These are phyloP conservation scores for Fusarium sp. DNA, from an alignment of 2,329 filamentous ascomycete genomes.

Conservation along the genomic window DNA sequence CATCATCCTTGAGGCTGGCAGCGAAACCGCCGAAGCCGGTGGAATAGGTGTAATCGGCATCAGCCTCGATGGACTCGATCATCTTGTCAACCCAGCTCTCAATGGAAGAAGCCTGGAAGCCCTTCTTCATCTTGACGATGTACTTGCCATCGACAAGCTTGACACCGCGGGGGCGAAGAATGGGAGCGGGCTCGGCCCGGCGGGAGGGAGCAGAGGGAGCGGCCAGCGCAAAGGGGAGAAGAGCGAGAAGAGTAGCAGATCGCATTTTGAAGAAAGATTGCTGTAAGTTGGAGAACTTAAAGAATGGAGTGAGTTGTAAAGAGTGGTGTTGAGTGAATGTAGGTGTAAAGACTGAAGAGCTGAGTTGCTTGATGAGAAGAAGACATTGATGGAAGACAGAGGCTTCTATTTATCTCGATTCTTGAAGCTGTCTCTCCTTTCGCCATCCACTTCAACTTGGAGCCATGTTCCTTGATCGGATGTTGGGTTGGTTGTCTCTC, in stretches of 20 bases:
- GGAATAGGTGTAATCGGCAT: constrained; percentile 44
- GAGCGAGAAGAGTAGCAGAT: constrained; percentile 44
- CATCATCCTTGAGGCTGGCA: constrained; percentile 38
- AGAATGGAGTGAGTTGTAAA: constrained; percentile 7
- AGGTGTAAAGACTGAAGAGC: constrained; percentile 20
- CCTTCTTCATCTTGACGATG: constrained; percentile 49
- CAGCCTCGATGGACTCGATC: constrained; percentile 41
- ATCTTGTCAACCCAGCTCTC: constrained; percentile 27
- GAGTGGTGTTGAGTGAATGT: constrained; percentile 20
- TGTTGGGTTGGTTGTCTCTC: constrained; percentile 4
- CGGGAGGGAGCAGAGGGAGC: constrained; percentile 43
- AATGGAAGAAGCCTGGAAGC: constrained; percentile 24
- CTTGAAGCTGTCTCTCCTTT: constrained; percentile 3
- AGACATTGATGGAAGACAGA: neutral
- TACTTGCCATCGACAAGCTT: constrained; percentile 47
- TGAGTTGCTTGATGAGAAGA: constrained; percentile 25
- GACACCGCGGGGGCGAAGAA: constrained; percentile 45
- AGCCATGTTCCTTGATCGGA: neutral
- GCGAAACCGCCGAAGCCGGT: constrained; percentile 41
- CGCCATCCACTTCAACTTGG: neutral
- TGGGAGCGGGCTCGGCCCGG: constrained; percentile 46
- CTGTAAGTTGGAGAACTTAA: neutral
- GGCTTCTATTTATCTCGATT: constrained; percentile 30
- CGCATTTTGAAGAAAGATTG: constrained; percentile 42
- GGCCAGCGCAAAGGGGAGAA: constrained; percentile 45